Conservation (phyloP, 2,329 filamentous ascomycete genomes). For the Colletotrichum gigasporum region DNA sequence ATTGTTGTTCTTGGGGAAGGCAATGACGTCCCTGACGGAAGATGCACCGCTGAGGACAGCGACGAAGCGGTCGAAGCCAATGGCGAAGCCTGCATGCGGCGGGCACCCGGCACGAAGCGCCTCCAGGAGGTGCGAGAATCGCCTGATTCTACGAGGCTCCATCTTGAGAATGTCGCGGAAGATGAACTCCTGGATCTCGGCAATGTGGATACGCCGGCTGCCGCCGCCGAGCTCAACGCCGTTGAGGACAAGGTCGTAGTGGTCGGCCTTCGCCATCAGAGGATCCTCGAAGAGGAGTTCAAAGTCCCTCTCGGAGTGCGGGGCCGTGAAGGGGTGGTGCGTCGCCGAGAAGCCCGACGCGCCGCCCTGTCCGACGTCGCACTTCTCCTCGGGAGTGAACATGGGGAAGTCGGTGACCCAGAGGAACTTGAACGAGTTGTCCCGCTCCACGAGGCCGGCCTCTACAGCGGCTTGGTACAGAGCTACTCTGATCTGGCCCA, state of each 20-base stretch:
- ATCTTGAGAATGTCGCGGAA: conserved; percentile 87
- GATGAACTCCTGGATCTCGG: conserved; percentile 83
- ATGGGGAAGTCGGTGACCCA: conserved; percentile 95
- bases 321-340: conserved; percentile 96
- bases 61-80: conserved; percentile 90
- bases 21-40: conserved; percentile 91
- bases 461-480: conserved; percentile 76
- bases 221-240: conserved; percentile 94
- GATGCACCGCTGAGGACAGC: conserved; percentile 80
- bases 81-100: conserved; percentile 91
- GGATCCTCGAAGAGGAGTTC: conserved; percentile 79
- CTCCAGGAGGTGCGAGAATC: conserved; percentile 87
- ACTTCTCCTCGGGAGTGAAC: conserved; percentile 77
- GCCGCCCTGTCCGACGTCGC: conserved; percentile 83
- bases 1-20: conserved; percentile 93
- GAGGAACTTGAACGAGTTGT: conserved; percentile 70
- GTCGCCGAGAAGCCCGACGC: conserved; percentile 83
- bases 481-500: conserved; percentile 78
- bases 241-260: conserved; percentile 96
- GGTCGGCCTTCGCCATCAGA: conserved; percentile 78
- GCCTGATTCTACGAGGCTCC: conserved; percentile 73
- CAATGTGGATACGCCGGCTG: conserved; percentile 89
- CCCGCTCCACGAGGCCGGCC: conserved; percentile 61
- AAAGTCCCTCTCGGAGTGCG: conserved; percentile 76
- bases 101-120: conserved; percentile 88